Percentiles rank a stretch among this genome's conserved stretches.
Conservation (phyloP, 257 asterid species). For the Mentha longifolia region DNA sequence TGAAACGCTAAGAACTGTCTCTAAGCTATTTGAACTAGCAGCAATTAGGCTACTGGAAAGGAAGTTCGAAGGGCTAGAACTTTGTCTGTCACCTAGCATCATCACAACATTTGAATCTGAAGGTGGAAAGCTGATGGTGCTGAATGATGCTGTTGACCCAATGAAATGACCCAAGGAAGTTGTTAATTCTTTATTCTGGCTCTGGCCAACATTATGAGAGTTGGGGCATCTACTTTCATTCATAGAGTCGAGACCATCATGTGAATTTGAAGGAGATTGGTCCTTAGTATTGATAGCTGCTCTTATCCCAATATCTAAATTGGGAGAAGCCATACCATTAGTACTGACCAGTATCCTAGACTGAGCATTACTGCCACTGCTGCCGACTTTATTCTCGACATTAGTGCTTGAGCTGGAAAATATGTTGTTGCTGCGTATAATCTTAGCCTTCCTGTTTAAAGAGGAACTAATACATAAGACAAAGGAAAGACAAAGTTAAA, state of each 20-base stretch:
- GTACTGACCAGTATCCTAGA: slow-evolving; percentile 38
- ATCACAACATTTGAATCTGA: slow-evolving; percentile 36
- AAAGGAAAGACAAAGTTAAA: slow-evolving; percentile 9
- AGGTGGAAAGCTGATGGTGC: slow-evolving; percentile 29
- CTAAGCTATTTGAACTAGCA: slow-evolving; percentile 35
- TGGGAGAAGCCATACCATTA: slow-evolving; percentile 39
- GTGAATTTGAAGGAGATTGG: slow-evolving; percentile 41
- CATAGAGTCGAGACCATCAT: slow-evolving; percentile 33
- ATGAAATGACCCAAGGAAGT: slow-evolving; percentile 34
- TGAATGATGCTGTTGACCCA: slow-evolving; percentile 44
- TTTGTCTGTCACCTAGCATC: slow-evolving; percentile 34
- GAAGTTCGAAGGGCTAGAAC: slow-evolving; percentile 37
- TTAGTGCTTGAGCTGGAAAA: slow-evolving; percentile 40
- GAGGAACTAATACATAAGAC: slow-evolving; percentile 29
- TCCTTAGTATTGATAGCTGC: slow-evolving; percentile 31
- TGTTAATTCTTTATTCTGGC: slow-evolving; percentile 31
- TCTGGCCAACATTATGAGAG: slow-evolving; percentile 38
- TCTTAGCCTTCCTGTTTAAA: slow-evolving; percentile 78
- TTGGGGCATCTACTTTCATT: slow-evolving; percentile 39
- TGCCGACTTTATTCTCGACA: slow-evolving; percentile 42
- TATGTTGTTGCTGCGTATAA: slow-evolving; percentile 55
- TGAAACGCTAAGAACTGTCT: slow-evolving; percentile 22
- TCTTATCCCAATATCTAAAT: slow-evolving; percentile 35
- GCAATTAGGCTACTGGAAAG: slow-evolving; percentile 31
- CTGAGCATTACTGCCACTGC: slow-evolving; percentile 35